Conservation (phyloP, 192 early-diverging fungal species). For the Coemansia sp. region DNA sequence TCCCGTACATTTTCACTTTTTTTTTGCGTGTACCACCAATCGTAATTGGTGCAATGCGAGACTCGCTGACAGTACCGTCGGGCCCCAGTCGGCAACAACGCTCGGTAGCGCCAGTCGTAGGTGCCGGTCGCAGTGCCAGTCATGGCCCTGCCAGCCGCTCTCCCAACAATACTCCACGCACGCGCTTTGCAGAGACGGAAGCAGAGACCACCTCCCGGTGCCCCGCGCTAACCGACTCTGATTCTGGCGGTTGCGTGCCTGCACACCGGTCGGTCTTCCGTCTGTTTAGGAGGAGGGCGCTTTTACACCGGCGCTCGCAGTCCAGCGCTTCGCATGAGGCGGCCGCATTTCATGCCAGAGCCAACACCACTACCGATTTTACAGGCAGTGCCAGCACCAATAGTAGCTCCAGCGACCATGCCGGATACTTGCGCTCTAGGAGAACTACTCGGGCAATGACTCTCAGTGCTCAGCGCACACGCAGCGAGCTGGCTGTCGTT, state of each 20-base stretch:
- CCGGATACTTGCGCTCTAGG: slow-evolving; percentile 53
- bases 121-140: slow-evolving; percentile 13
- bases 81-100: slow-evolving; percentile 2
- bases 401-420: slow-evolving; percentile 36
- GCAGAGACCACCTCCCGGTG: slow-evolving; percentile 4
- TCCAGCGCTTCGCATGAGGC: slow-evolving; percentile 13
- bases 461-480: slow-evolving; percentile 54
- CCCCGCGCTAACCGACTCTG: slow-evolving; percentile 14
- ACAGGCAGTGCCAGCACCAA: slow-evolving; percentile 29
- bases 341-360: neutral
- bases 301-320: slow-evolving; percentile 24
- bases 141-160: slow-evolving; percentile 6
- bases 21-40: neutral
- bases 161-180: neutral
- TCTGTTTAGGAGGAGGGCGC: slow-evolving; percentile 40
- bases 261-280: slow-evolving; percentile 49
- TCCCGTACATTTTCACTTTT: neutral
- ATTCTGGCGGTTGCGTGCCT: slow-evolving; percentile 47
- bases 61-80: slow-evolving; percentile 6
- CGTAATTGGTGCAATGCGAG: slow-evolving; percentile 7
- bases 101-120: neutral
- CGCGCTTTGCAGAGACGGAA: slow-evolving; percentile 16
- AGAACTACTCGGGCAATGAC: slow-evolving; percentile 45
- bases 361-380: slow-evolving; percentile 8
- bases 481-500: slow-evolving; percentile 49